Percentiles rank a stretch among this genome's conserved stretches.
phyloP scores from a whole-genome alignment of 345 rosid genomes.

The Lumnitzera racemosa region DNA sequence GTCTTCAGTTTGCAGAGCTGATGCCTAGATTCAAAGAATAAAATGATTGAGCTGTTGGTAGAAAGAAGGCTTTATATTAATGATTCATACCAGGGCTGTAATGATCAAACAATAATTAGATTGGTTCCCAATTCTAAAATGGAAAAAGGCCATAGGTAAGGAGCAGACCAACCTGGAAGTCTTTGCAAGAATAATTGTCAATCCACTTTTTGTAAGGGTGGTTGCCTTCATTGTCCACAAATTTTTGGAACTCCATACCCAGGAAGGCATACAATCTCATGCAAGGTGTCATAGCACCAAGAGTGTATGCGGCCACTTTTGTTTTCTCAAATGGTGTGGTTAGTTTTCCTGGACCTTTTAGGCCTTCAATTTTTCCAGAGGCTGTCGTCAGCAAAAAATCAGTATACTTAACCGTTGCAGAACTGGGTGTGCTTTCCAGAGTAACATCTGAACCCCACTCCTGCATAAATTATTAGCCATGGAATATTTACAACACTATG shows the following conservation, averaged over 20 bases:
- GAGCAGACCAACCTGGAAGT: constrained; percentile 55
- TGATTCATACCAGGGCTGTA: constrained; percentile 14
- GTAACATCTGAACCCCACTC: constrained; percentile 69
- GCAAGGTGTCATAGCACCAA: constrained; percentile 96
- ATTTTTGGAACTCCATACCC: constrained; percentile 61
- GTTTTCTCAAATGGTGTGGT: constrained; percentile 97
- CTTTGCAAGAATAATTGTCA: constrained; percentile 59
- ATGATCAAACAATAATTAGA: constrained; percentile 12
- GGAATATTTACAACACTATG: not conserved
- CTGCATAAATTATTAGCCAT: constrained; percentile 39
- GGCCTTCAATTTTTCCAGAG: constrained; percentile 90
- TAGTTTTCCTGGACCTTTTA: constrained; percentile 84
- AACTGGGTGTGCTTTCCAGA: constrained; percentile 41
- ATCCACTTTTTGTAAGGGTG: constrained; percentile 93
- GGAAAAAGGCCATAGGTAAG: constrained; percentile 9
- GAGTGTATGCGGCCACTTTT: constrained; percentile 92
- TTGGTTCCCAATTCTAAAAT: not conserved
- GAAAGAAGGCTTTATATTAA: constrained; percentile 19
- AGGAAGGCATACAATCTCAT: constrained; percentile 86
- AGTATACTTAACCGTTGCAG: constrained; percentile 70
- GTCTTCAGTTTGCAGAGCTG: constrained; percentile 87
- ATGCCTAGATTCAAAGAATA: constrained; percentile 53
- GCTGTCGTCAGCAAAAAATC: constrained; percentile 93
- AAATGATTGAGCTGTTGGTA: constrained; percentile 23
- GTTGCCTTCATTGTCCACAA: constrained; percentile 33